A percentile compares a stretch with the other conserved stretches of the same genome.
These are phyloP conservation scores for Avena sativa DNA, from an alignment of 176 grass and related monocot species.

Conservation along the genomic window DNA sequence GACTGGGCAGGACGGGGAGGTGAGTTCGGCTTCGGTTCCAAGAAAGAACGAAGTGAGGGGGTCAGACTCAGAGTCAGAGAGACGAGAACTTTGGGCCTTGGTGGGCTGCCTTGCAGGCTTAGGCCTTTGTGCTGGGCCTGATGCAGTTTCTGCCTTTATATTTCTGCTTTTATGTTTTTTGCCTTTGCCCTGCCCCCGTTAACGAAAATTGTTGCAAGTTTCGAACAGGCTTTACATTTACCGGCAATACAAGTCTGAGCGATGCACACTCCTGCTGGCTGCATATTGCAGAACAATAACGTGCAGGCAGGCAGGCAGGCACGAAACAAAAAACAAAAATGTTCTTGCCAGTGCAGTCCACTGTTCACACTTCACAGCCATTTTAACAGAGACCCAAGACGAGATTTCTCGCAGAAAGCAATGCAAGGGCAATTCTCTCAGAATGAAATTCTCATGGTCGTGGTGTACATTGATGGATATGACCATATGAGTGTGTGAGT, in stretches of 20 bases:
- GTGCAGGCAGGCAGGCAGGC: too few relatives aligned
- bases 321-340: too few relatives aligned
- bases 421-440: not conserved
- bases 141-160: not conserved
- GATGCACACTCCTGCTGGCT: too few relatives aligned
- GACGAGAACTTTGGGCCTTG: not conserved
- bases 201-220: not conserved
- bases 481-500: not conserved
- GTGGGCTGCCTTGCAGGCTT: not conserved
- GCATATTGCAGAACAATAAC: too few relatives aligned
- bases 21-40: slow-evolving; percentile 22
- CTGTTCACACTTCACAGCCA: not conserved
- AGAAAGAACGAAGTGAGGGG: slow-evolving; percentile 28
- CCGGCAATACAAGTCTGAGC: not conserved
- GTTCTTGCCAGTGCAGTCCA: not conserved
- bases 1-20: not conserved
- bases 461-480: slow-evolving; percentile 21
- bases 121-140: not conserved
- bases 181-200: not conserved
- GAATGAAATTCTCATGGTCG: not conserved
- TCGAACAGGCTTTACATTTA: not conserved
- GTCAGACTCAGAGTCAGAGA: not conserved
- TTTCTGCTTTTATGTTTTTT: not conserved
- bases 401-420: not conserved
- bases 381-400: not conserved